Conservation (phyloP, 2,329 filamentous ascomycete species). For the Hymenoscyphus salicellus region DNA sequence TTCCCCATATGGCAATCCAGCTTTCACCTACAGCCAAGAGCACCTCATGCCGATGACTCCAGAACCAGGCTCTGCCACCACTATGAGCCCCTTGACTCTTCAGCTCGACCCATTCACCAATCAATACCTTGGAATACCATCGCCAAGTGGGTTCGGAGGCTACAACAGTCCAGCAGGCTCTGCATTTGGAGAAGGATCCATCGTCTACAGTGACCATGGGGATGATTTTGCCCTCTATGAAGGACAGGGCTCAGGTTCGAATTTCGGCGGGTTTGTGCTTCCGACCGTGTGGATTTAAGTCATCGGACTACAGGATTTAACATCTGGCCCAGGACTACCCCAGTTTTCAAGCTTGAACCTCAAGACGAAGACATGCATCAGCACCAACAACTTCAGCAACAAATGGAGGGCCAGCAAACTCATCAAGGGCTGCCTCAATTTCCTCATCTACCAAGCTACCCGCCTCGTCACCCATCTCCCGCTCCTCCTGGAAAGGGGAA, state of each 20-base stretch:
- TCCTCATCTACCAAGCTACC: constrained; percentile 28
- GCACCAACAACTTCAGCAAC: neutral
- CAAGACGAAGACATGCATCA: constrained; percentile 23
- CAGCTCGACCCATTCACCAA: constrained; percentile 47
- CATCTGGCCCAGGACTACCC: constrained; percentile 35
- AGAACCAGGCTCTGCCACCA: constrained; percentile 45
- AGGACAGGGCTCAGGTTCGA: constrained; percentile 32
- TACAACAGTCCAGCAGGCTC: constrained; percentile 61
- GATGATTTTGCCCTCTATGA: constrained; percentile 43
- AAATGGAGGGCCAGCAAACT: neutral
- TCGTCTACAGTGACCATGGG: constrained; percentile 61
- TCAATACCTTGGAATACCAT: constrained; percentile 63
- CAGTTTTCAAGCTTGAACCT: constrained; percentile 32
- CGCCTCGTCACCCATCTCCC: constrained; percentile 29
- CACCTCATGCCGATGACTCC: constrained; percentile 56
- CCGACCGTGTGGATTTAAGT: constrained; percentile 38
- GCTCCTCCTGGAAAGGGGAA: constrained; percentile 33
- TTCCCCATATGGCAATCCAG: constrained; percentile 55
- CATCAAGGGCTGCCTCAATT: constrained; percentile 21
- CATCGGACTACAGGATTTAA: constrained; percentile 35
- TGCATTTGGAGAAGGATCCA: constrained; percentile 59
- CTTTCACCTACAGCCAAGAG: constrained; percentile 64
- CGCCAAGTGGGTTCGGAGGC: constrained; percentile 51
- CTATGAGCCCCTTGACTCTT: constrained; percentile 54
- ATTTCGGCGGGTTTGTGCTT: constrained; percentile 39